Evolutionary conservation across 1,139 yeast genomes (phyloP).

Genomic region (Chernovozyma aurita): DNA sequence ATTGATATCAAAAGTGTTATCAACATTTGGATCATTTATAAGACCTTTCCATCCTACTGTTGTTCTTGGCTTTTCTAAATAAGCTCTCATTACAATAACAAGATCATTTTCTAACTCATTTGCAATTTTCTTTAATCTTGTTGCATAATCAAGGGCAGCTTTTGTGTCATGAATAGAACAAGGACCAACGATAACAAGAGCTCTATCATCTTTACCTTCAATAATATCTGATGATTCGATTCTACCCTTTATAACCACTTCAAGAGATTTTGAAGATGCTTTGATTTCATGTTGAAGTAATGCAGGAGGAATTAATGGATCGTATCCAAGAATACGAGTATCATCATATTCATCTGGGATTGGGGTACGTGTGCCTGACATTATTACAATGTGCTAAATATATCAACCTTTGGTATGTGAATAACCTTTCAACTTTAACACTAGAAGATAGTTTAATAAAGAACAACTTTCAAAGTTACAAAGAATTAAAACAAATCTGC

Average conservation of each 20-base stretch:
- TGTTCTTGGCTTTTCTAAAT: constrained; percentile 96
- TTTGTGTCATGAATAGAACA: constrained; percentile 94
- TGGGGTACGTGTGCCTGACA: constrained; percentile 51
- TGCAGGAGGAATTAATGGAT: constrained; percentile 93
- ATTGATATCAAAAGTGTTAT: constrained; percentile 89
- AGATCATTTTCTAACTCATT: constrained; percentile 70
- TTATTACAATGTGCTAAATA: too few species aligned
- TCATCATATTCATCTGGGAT: constrained; percentile 78
- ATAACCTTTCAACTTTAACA: too few species aligned
- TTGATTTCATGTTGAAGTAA: constrained; percentile 88
- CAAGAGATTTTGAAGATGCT: constrained; percentile 53
- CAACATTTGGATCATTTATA: constrained; percentile 95
- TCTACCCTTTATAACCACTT: constrained; percentile 70
- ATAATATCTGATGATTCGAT: constrained; percentile 67
- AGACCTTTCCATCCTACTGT: constrained; percentile 99
- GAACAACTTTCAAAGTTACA: too few species aligned
- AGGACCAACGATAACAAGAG: constrained; percentile 86
- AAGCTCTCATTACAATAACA: constrained; percentile 92
- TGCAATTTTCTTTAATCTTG: constrained; percentile 53
- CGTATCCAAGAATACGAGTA: constrained; percentile 86
- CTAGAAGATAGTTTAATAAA: too few species aligned
- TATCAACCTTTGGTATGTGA: too few species aligned
- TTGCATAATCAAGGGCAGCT: constrained; percentile 88
- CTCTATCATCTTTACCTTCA: constrained; percentile 74
- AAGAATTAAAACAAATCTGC: too few species aligned